These are phyloP conservation scores for Cladobotryum protrusum DNA, from an alignment of 2,329 filamentous ascomycete genomes.

Conservation along the genomic window DNA sequence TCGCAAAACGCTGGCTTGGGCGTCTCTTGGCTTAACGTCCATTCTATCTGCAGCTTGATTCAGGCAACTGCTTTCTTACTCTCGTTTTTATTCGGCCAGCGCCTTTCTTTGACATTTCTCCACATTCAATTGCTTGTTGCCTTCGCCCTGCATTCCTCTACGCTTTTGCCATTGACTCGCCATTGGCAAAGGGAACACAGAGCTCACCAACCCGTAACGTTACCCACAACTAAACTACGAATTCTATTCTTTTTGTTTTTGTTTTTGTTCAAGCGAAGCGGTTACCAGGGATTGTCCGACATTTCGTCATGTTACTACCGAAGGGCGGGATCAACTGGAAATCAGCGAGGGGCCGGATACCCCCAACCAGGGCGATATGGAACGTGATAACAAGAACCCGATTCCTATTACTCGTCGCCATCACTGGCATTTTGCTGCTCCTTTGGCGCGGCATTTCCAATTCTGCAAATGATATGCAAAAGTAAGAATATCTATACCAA, in stretches of 20 bases:
- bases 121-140: not conserved
- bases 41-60: not conserved
- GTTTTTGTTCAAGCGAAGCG: not conserved
- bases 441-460: constrained; percentile 82
- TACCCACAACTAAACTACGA: not conserved
- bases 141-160: not conserved
- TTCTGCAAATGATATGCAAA: constrained; percentile 83
- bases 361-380: constrained; percentile 66
- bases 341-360: constrained; percentile 72
- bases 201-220: not conserved
- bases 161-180: not conserved
- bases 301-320: constrained; percentile 71
- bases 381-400: constrained; percentile 69
- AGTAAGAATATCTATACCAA: constrained; percentile 46
- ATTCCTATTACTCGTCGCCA: constrained; percentile 66
- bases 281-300: constrained; percentile 8
- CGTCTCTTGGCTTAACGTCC: not conserved
- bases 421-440: constrained; percentile 67
- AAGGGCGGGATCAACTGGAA: constrained; percentile 93
- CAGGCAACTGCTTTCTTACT: not conserved
- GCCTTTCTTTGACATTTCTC: not conserved
- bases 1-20: not conserved
- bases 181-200: not conserved
- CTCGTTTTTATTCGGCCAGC: not conserved
- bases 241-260: not conserved